Evolutionary conservation across 2,329 filamentous ascomycete species (phyloP), one percentile per base, ranked within the genome.

Genomic region (Beauveria medogensis): DNA sequence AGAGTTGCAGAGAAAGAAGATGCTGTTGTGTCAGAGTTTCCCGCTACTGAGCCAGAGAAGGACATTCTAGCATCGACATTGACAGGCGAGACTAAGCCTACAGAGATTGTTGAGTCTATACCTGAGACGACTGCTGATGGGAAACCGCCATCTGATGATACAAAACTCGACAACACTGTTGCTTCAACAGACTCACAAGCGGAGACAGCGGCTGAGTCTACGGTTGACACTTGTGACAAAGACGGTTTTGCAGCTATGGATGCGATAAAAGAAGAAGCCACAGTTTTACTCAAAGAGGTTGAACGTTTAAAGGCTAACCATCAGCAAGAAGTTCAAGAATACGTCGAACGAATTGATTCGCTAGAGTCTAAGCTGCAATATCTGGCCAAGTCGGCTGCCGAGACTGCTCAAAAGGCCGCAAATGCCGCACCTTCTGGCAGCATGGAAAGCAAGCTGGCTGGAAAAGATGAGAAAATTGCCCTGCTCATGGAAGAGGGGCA

Each of bases 401-500:
- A 92, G 37, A 80, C 87, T 0, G 91, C 94, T 1, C 88, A 87
- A 69, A 84, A 85, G 65, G 82, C 86, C 7, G 86, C 84, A 2
- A 76, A 81, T n/a, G 77, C 80, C 26, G 85, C 88, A 1, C 77
- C 82, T 2, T 70, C 83, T 0, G 88, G 88, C 6, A 90, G 86
- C 60, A 61, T 80, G 2, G 90, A 96, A 65, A 90, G 88, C 71
- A 92, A 90, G 69, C 73, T 97, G 16, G 89, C 91, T 1, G 92
- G 96, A 68, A 96, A 92, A 70, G 92, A 97, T 67, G 87, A 93
- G 67, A 90, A 90, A 71, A 95, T 97, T 68, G 91, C 92, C 3
- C 77, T 92, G 52, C 78, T 99, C 14, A 89, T 99, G 80, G 88
- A 96, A 67, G 94, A 99, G 76, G 94, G 95, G 0, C 90, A 94